Evolutionary conservation across 2,329 filamentous ascomycete species (phyloP), one percentile per base, ranked within the genome.

Genomic region (Cercospora janseana): DNA sequence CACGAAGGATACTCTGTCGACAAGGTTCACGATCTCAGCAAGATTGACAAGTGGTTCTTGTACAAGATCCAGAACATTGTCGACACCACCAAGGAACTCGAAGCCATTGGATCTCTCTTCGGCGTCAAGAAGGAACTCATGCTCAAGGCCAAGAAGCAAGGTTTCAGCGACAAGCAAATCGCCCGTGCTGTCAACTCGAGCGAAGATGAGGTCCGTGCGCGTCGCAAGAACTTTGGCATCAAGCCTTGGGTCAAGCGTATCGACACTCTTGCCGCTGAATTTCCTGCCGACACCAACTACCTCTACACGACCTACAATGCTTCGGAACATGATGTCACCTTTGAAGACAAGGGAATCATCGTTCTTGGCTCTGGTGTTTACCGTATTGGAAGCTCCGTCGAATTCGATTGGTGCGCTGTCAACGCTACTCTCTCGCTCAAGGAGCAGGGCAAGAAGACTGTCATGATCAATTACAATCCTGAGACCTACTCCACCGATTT

Each of bases 11-110:
- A 98, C 78, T 83, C 88, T 1, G 90, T 96, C 38, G 92, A 98
- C 59, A 84, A 81, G 70, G 79, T 98, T 12, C 90, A 97, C 68
- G 89, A 96, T 5, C 77, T 98, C 62, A 95, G 87, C 74, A 96
- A 95, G 80, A 98, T 98, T 65, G 93, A 97, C 77, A 95, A 95
- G 75, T 97, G 93, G 93, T 98, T 98, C 79, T 75, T 98, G 63
- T 83, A 96, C 83, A 97, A 98, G 81, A 83, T 98, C 44, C 85
- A 95, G 75, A 97, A 97, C 77, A 88, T 98, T 64, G 93, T 95
- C 45, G 82, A 97, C 71, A 91, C 87, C 75, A 88, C 87, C 53
- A 83, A 82, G 60, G 88, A 95, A 69, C 82, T 98, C 56, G 82
- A 95, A 75, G 82, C 86, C 24, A 83, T 89, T 54, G 91, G 90